phyloP scores from a whole-genome alignment of 495 filamentous ascomycete genomes.

The Xylaria bambusicola region DNA sequence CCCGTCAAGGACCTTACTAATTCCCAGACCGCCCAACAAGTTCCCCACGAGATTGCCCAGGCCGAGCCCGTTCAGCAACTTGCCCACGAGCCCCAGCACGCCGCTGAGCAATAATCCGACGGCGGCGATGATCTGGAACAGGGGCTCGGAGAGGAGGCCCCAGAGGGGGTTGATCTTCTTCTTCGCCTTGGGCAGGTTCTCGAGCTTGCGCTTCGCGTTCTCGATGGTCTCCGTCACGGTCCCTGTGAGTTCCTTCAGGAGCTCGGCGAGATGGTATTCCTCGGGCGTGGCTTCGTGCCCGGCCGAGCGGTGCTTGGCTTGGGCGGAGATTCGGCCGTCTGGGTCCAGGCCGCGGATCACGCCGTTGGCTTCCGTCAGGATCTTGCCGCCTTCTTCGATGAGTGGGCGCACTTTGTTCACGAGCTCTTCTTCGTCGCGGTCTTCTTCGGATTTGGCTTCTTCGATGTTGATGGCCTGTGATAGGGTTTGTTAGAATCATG shows the following conservation, averaged over 20 bases:
- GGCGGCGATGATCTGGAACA: constrained; percentile 91
- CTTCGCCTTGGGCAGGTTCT: constrained; percentile 91
- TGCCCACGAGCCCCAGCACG: constrained; percentile 80
- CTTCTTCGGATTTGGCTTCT: constrained; percentile 81
- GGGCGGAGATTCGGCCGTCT: constrained; percentile 80
- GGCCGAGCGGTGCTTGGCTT: constrained; percentile 79
- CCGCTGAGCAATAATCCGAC: constrained; percentile 83
- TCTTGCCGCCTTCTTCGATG: constrained; percentile 78
- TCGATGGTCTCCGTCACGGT: constrained; percentile 76
- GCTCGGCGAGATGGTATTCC: constrained; percentile 81
- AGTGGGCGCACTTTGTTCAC: constrained; percentile 83
- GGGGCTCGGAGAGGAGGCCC: constrained; percentile 77
- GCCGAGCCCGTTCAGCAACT: constrained; percentile 74
- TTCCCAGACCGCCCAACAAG: constrained; percentile 75
- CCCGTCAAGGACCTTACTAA: constrained; percentile 73
- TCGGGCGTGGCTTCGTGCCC: constrained; percentile 83
- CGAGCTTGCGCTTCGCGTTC: constrained; percentile 78
- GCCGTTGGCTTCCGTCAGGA: constrained; percentile 86
- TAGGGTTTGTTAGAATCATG: too few relatives aligned
- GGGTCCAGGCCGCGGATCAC: constrained; percentile 89
- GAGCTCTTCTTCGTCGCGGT: constrained; percentile 87
- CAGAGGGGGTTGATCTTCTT: constrained; percentile 90
- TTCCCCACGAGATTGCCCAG: constrained; percentile 79
- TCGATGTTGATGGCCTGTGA: constrained; percentile 73
- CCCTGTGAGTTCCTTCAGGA: constrained; percentile 72